Conservation (phyloP, 2,329 filamentous ascomycete genomes). For the Monilinia fructicola region DNA sequence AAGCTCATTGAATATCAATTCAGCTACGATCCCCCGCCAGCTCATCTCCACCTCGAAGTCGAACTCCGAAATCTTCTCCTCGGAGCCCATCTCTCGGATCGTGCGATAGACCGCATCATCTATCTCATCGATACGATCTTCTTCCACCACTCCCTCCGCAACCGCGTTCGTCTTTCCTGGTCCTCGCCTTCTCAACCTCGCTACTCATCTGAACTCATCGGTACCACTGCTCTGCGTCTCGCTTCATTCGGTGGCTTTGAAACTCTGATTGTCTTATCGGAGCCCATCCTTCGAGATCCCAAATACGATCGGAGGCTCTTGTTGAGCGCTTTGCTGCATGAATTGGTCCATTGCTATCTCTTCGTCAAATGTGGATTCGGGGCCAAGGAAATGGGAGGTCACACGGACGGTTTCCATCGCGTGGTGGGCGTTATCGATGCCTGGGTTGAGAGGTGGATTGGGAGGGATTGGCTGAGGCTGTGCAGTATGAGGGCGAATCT, state of each 20-base stretch:
- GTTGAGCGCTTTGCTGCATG: constrained; percentile 65
- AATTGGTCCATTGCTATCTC: constrained; percentile 66
- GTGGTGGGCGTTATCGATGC: constrained; percentile 61
- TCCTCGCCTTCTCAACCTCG: constrained; percentile 47
- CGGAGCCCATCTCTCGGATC: constrained; percentile 3
- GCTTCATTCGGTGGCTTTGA: constrained; percentile 52
- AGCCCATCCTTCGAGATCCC: constrained; percentile 53
- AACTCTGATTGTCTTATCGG: constrained; percentile 61
- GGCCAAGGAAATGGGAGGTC: constrained; percentile 56
- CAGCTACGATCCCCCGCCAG: constrained; percentile 23
- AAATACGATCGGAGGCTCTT: constrained; percentile 59
- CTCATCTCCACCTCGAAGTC: constrained; percentile 27
- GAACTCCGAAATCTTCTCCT: constrained; percentile 15
- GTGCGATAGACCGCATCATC: constrained; percentile 50
- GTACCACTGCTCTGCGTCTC: constrained; percentile 59
- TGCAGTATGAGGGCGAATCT: constrained; percentile 63
- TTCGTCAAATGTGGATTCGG: constrained; percentile 62
- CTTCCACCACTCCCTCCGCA: constrained; percentile 55
- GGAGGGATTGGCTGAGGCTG: constrained; percentile 53
- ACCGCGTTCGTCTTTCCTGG: constrained; percentile 64
- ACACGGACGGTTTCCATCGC: constrained; percentile 58
- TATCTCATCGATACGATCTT: constrained; percentile 62
- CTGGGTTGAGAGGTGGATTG: constrained; percentile 54
- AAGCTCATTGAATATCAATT: constrained; percentile 31
- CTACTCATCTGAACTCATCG: constrained; percentile 58